Evolutionary conservation across 2,329 filamentous ascomycete species (phyloP), one percentile per base, ranked within the genome.

Genomic region (Didymella keratinophila): DNA sequence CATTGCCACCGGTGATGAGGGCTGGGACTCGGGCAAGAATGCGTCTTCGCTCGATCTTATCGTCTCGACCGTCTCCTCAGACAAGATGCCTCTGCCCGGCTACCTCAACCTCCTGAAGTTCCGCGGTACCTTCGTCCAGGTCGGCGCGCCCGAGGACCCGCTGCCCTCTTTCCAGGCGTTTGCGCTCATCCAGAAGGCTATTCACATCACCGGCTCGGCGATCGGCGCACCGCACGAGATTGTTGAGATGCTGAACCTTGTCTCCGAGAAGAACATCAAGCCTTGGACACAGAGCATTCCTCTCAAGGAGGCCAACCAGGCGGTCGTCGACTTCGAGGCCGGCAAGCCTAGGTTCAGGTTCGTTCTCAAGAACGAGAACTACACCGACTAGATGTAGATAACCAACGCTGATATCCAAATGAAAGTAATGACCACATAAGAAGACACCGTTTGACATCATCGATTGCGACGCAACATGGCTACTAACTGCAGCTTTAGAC

Each of bases 91-190:
- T 4, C 69, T 91, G 23, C 69, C 76, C 42, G 77, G 83, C 32
- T 91, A 91, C 73, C 78, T 92, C 44, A 66, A 76, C 8, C 78
- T 92, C 11, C 78, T 91, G 30, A 80, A 82, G 59, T 76, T 80
- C 6, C 81, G 85, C 44, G 88, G 89, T 2, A 80, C 80, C 2
- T 86, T 90, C 65, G 82, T 89, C 58, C 86, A 90, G 73, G 82
- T 92, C 46, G 89, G 88, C 14, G 83, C 83, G 0, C 88, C 89
- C 0, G 89, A 91, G 68, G 74, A 78, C 27, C 64, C 67, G 14
- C 48, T 72, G 58, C 80, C 86, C 58, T 62, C 72, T 25, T 78
- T 86, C 58, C 83, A 83, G 6, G 83, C 84, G 63, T 76, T 82
- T 78, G 77, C 78, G 0, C 66, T 89, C 25, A 65, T 89, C 12